Base-by-base conservation (phyloP, 2,329 filamentous ascomycete species). In the Bimuria novae-zelandiae region DNA sequence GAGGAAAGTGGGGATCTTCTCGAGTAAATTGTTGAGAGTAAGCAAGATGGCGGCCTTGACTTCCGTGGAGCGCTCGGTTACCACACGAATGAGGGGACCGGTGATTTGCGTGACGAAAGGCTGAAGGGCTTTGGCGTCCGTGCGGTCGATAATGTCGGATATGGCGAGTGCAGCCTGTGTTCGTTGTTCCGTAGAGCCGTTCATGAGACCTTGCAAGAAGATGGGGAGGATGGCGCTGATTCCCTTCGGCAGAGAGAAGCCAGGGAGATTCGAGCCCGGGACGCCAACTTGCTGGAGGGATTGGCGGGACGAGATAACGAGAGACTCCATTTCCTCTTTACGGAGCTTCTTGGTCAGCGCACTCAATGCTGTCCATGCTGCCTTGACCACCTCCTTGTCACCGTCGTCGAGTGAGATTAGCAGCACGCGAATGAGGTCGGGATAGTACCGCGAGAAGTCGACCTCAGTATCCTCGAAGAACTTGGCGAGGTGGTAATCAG, bases 81-180 rank as follows among this genome's bases (percentile, higher is more conserved):
- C 92, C 19, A 97, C 93, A 83, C 94, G 90, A 74, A 99, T 99
- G 49, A 99, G 84, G 19, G 95, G 94, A 70, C 94, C 94, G 4
- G 95, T 97, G 64, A 99, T 97, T 69, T 97, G 92, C 25, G 93
- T 97, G 55, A 99, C 94, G 67, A 95, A 97, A 7, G 92, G 91
- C 75, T 94, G 95, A 57, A 99, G 80, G 17, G 92, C 87, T 54
- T 92, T 88, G 61, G 91, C 85, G 73, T 88, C 93, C 22, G 94
- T 95, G 52, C 94, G 87, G 76, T 97, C 94, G 60, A 97, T 89
- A 61, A 99, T 89, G 71, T 99, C 95, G 2, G 92, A 96, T 63
- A 99, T 95, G 51, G 90, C 94, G 57, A 97, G 81, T 40, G 95
- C 94, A 52, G 94, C 87, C 71, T 95, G 90, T 22, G 91, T 94